Percentiles rank a stretch among this genome's conserved stretches.
These are phyloP conservation scores for Candida glaebosa DNA, from an alignment of 805 yeast genomes.

Conservation along the genomic window DNA sequence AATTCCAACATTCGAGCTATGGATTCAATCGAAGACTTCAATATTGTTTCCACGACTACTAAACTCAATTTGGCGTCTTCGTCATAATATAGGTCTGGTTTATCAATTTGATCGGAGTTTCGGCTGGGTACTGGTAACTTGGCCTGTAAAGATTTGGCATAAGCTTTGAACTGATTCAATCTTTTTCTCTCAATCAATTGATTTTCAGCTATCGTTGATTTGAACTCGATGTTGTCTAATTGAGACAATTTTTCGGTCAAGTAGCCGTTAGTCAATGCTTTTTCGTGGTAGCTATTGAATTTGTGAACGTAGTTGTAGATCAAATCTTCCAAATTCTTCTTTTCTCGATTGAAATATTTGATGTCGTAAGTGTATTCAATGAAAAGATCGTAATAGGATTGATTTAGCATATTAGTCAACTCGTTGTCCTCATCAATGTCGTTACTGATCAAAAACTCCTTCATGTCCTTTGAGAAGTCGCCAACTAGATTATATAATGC, in stretches of 20 bases:
- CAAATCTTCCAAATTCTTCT: conserved; percentile 57
- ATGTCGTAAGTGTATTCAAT: conserved; percentile 63
- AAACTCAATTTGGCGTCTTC: conserved; percentile 34
- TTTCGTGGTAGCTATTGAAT: conserved; percentile 39
- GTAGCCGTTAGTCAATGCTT: conserved; percentile 30
- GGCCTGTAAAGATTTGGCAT: conserved; percentile 47
- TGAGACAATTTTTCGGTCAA: conserved; percentile 31
- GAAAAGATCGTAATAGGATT: conserved; percentile 69
- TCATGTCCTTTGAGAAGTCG: conserved; percentile 60
- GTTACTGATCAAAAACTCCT: conserved; percentile 51
- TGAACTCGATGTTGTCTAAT: conserved; percentile 26
- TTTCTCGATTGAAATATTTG: conserved; percentile 68
- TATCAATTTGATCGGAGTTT: conserved; percentile 8
- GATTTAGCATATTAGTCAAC: conserved; percentile 56
- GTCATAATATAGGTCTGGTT: conserved; percentile 15
- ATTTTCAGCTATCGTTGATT: conserved; percentile 11
- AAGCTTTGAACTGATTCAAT: conserved; percentile 51
- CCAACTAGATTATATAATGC: conserved; percentile 57
- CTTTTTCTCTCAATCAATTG: conserved; percentile 40
- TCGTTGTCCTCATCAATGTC: conserved; percentile 47
- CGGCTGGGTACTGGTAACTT: conserved; percentile 19
- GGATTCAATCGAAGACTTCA: conserved; percentile 73
- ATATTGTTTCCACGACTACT: conserved; percentile 54
- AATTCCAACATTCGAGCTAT: conserved; percentile 74
- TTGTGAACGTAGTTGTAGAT: conserved; percentile 43